Evolutionary conservation across 2,329 filamentous ascomycete species (phyloP).

Genomic region (Chrysosporium keratinophilum): DNA sequence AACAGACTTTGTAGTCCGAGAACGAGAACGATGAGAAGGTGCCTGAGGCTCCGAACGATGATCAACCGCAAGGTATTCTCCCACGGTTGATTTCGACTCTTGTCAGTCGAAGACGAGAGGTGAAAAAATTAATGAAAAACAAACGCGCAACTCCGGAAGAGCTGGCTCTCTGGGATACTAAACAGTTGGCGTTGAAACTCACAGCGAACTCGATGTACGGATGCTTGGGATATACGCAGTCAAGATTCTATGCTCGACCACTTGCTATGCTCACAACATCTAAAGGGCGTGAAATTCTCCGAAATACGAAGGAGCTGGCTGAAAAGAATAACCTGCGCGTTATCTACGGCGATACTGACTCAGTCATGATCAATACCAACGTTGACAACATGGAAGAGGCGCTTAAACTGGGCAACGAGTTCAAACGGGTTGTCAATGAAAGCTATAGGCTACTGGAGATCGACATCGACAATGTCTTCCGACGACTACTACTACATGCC

Average conservation of each 20-base stretch:
- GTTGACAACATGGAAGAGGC: constrained; percentile 87
- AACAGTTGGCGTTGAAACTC: constrained; percentile 89
- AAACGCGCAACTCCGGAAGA: constrained; percentile 77
- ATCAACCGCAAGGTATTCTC: constrained; percentile 72
- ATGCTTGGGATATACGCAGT: constrained; percentile 92
- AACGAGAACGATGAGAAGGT: constrained; percentile 76
- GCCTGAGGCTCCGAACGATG: constrained; percentile 63
- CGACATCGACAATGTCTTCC: constrained; percentile 95
- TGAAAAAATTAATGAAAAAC: constrained; percentile 95
- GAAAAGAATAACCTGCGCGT: constrained; percentile 85
- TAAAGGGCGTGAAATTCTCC: constrained; percentile 94
- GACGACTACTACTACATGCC: constrained; percentile 81
- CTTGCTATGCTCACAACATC: constrained; percentile 91
- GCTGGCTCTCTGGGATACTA: constrained; percentile 92
- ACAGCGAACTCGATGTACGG: constrained; percentile 99
- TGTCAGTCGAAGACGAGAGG: constrained; percentile 76
- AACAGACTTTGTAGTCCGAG: constrained; percentile 29
- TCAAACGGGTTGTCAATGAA: constrained; percentile 91
- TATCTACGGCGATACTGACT: constrained; percentile 98
- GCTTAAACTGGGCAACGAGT: constrained; percentile 81
- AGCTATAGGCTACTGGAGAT: constrained; percentile 89
- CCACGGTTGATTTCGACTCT: constrained; percentile 86
- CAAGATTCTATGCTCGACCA: constrained; percentile 91
- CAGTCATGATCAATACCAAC: constrained; percentile 99
- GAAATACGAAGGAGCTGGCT: constrained; percentile 89